Base-by-base conservation (phyloP, 768 basidiomycete genomes). In the Saitozyma sp. region DNA sequence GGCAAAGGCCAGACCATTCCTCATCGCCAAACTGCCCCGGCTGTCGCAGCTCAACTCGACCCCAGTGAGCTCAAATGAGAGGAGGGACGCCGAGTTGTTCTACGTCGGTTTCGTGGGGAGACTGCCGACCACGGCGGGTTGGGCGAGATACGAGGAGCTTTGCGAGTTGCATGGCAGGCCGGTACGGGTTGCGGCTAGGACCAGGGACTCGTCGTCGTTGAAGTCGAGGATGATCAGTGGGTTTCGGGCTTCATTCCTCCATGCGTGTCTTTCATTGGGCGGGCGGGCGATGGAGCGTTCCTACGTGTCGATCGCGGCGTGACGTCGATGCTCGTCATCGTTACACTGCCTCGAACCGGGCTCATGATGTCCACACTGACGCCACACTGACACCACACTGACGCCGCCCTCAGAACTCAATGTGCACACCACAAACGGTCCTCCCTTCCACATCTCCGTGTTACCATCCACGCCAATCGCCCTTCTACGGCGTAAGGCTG, bases 191-290 rank as follows among this genome's bases (percentile, higher is more conserved):
- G 46, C 16, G 43, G 46, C 9, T 16, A 57, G 29, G 19, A 19
- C 37, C 41, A n/a, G 40, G 16, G 10, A 37, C 4, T 46, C 37
- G 37, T 54, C 45, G 40, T 38, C 45, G 8, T 41, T 78, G 40
- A 63, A 64, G 42, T 72, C 69, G 14, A 74, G 65, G 54, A 65
- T 78, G 66, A 65, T 75, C n/a, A 66, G 76, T 78, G 53, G 61
- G 74, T 67, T 9, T 50, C 52, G 53, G 61, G 74, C 65, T 9
- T 50, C 52, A 52, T 50, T 53, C 37, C 9, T 62, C 29, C 29
- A 29, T 29, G 29, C 5, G 29, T 29, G 29, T 29, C 29, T 2
- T 29, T 29, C n/a, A n/a, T n/a, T n/a, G n/a, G n/a, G n/a, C n/a
- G 29, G 29, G 29, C 29, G 29, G 29, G 5, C 29, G 29, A 29